phyloP scores from a whole-genome alignment of 306 rosid genomes.

The Adenanthera pavonina region DNA sequence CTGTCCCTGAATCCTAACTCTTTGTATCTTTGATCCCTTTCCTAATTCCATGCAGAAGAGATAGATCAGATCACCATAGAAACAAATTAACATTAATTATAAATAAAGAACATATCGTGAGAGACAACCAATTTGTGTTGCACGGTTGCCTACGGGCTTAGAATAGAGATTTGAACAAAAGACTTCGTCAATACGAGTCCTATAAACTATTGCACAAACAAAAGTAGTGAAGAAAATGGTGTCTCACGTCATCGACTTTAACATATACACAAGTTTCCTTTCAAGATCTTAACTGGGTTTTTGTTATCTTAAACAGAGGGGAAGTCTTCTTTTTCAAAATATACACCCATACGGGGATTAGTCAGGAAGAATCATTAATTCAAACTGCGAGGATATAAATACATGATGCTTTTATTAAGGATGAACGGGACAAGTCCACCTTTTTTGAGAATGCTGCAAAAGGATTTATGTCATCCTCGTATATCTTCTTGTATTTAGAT shows the following conservation, averaged over 20 bases:
- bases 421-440: conserved; percentile 50
- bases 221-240: background rate
- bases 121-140: conserved; percentile 23
- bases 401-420: conserved; percentile 13
- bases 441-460: conserved; percentile 98
- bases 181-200: conserved; percentile 3
- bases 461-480: conserved; percentile 97
- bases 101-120: background rate
- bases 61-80: conserved; percentile 29
- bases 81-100: background rate
- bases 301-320: conserved; percentile 27
- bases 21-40: conserved; percentile 98
- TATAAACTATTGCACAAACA: conserved; percentile 18
- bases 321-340: conserved; percentile 1
- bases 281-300: conserved; percentile 7
- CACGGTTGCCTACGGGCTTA: background rate
- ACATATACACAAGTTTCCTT: conserved; percentile 18
- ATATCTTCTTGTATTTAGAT: conserved; percentile 96
- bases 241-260: background rate
- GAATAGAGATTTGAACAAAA: conserved; percentile 6
- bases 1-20: conserved; percentile 97
- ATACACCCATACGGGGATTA: conserved; percentile 11
- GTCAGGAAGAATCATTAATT: conserved; percentile 30
- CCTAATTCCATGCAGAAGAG: conserved; percentile 55
- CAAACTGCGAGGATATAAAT: conserved; percentile 25